A percentile compares a stretch with the other conserved stretches of the same genome.
Evolutionary conservation across 78 protist species (phyloP).

Genomic region (Chrysochromulina parva): DNA sequence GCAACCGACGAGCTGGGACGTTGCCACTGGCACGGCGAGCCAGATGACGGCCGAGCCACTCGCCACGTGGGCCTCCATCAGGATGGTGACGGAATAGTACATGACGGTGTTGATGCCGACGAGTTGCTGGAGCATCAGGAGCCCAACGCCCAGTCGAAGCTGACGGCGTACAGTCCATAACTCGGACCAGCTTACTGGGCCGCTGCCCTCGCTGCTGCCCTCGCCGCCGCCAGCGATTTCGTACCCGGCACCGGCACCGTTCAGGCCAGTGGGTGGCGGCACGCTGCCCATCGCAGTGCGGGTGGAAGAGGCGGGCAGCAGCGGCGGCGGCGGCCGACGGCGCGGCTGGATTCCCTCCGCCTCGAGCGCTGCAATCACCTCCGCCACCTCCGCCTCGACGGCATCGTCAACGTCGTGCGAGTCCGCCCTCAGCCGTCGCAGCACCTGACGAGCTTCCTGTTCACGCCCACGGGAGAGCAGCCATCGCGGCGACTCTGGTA

Average conservation of each 20-base stretch:
- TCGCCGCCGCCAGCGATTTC: no score
- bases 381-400: not conserved
- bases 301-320: not conserved
- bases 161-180: not conserved
- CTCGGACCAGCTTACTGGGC: no score
- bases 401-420: not conserved
- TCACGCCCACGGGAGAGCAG: not conserved
- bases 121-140: not conserved
- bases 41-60: not conserved
- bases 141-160: not conserved
- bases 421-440: not conserved
- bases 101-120: constrained; percentile 7
- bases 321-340: no score
- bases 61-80: not conserved
- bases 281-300: not conserved
- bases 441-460: not conserved
- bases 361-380: not conserved
- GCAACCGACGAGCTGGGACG: not conserved
- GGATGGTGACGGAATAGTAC: not conserved
- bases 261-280: no score
- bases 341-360: not conserved
- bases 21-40: not conserved
- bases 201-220: no score
- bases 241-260: no score
- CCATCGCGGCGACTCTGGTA: not conserved